Base-by-base conservation (phyloP, 2,329 filamentous ascomycete genomes). In the Exophiala calicioides region DNA sequence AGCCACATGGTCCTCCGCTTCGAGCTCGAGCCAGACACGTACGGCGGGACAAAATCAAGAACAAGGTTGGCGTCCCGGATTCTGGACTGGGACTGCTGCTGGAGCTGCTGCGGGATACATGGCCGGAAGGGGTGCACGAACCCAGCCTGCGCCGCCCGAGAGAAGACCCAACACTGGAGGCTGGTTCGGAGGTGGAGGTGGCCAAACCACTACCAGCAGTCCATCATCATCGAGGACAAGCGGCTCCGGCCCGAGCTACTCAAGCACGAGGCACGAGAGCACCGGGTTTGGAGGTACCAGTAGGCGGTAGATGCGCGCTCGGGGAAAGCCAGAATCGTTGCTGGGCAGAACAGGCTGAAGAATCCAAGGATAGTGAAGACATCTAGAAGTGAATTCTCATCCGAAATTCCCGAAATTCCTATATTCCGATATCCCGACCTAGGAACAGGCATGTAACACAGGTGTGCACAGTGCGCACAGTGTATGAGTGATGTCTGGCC, bases 221-320 rank as follows among this genome's bases (percentile, higher is more conserved):
- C 60, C 39, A 13, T 57, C 56, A 12, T 53, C 47, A 3, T 36
- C 30, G 16, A 42, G 33, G 13, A 34, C 47, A 5, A 35, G 36
- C 7, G 56, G 56, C 24, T 53, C 45, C 41, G 53, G 53, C 32
- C 52, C 56, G 19, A 43, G 44, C n/a, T 58, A 47, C 26, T 62
- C 59, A 43, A 58, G 56, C 30, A 60, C 62, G 21, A 58, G 65
- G 35, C 58, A 67, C 24, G 60, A 60, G 36, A 71, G 68, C 44
- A 72, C 69, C 24, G 71, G 71, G 1, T 74, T 74, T 60, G 71
- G 71, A 18, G 71, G 70, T 10, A 74, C 71, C 3, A 65, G 62
- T 32, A 62, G 69, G 35, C 62, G 69, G 38, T 71, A 52, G 54
- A 60, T n/a, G n/a, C n/a, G n/a, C n/a, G n/a, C n/a, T n/a, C n/a